Percentiles rank a stretch among this genome's conserved stretches.
Conservation (phyloP, 1,284 basidiomycete genomes). For the Apiotrichum veenhuisii region DNA sequence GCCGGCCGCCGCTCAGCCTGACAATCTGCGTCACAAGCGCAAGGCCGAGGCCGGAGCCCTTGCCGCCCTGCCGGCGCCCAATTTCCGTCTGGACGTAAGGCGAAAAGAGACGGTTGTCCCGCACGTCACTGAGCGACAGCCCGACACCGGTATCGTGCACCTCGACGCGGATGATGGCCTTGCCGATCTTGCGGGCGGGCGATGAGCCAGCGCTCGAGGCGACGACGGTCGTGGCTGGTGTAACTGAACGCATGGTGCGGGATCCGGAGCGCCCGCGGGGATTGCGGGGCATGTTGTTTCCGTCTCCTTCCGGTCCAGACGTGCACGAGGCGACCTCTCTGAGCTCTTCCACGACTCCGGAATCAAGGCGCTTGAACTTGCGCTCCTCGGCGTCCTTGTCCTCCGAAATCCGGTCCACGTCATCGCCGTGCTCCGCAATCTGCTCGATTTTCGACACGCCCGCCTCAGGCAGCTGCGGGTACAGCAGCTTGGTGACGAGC, state of each 20-base stretch:
- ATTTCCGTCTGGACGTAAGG: conserved; percentile 52
- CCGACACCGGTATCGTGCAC: conserved; percentile 76
- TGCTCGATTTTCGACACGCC: not conserved
- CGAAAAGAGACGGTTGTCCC: conserved; percentile 52
- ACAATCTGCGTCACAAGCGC: conserved; percentile 87
- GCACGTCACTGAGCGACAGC: conserved; percentile 66
- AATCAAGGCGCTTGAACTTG: too few species aligned
- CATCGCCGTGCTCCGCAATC: not conserved
- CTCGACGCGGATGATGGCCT: conserved; percentile 66
- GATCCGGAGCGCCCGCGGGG: not conserved
- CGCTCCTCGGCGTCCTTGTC: too few species aligned
- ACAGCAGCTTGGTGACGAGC: conserved; percentile 46
- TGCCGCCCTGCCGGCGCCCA: conserved; percentile 75
- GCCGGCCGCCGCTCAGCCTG: conserved; percentile 70
- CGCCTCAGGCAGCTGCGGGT: conserved; percentile 18
- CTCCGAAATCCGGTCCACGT: too few species aligned
- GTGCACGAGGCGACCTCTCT: too few species aligned
- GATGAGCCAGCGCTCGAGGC: not conserved
- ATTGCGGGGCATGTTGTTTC: too few species aligned
- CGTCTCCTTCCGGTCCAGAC: too few species aligned
- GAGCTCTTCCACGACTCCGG: too few species aligned
- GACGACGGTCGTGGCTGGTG: not conserved
- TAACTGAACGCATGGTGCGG: not conserved
- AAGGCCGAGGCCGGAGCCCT: conserved; percentile 78
- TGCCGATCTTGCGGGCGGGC: not conserved